These are phyloP conservation scores for Stachybotrys echinatus DNA, from an alignment of 2,329 filamentous ascomycete species.

Conservation along the genomic window DNA sequence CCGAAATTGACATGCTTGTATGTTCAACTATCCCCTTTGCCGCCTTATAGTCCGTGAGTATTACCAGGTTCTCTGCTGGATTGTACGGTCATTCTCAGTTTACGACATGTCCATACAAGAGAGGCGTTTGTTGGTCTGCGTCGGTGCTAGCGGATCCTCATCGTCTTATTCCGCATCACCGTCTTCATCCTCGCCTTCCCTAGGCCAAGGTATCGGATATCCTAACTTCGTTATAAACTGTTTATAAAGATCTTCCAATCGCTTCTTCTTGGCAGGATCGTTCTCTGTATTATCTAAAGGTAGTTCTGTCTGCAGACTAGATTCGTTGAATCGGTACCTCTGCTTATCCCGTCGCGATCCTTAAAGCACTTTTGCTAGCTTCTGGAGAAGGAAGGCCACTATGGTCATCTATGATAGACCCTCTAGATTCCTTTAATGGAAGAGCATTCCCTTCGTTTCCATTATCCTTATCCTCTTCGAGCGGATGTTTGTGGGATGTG, in stretches of 20 bases:
- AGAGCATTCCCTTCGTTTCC: conserved; percentile 35
- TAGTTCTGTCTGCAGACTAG: conserved; percentile 26
- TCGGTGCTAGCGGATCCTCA: conserved; percentile 38
- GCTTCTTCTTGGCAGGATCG: conserved; percentile 38
- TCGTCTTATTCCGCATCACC: conserved; percentile 56
- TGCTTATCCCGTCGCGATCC: conserved; percentile 34
- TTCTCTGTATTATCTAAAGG: conserved; percentile 38
- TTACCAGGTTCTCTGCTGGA: too few species aligned
- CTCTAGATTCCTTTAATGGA: conserved; percentile 39
- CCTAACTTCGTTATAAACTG: conserved; percentile 90
- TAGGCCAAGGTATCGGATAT: conserved; percentile 72
- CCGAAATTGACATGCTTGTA: too few species aligned
- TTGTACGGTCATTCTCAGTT: too few species aligned
- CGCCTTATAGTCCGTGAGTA: too few species aligned
- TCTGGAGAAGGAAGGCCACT: conserved; percentile 27
- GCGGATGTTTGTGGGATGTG: conserved; percentile 42
- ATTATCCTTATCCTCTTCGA: conserved; percentile 41
- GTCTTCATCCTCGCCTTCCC: conserved; percentile 52
- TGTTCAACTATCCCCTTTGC: too few species aligned
- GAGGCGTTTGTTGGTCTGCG: conserved; percentile 56
- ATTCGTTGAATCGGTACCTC: conserved; percentile 46
- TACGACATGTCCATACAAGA: too few species aligned
- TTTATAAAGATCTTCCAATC: conserved; percentile 69
- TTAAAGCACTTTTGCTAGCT: not conserved
- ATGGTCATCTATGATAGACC: conserved; percentile 27